Conservation (phyloP, 257 asterid species). For the Lavandula angustifolia region DNA sequence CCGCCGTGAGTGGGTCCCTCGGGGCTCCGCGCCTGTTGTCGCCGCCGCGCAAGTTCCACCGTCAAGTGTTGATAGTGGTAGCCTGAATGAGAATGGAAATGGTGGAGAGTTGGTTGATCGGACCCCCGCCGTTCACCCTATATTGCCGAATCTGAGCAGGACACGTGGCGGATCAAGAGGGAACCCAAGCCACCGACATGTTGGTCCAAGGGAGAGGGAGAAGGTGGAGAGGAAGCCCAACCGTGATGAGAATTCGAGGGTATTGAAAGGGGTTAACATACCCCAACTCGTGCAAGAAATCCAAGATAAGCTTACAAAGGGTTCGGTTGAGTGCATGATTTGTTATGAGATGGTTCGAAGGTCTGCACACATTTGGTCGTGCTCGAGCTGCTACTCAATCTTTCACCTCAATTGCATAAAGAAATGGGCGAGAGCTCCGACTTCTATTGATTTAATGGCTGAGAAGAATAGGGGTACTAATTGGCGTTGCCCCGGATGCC, state of each 20-base stretch:
- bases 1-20: slow-evolving; percentile 84
- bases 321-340: slow-evolving; percentile 96
- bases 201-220: slow-evolving; percentile 51
- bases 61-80: slow-evolving; percentile 34
- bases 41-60: slow-evolving; percentile 32
- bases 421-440: slow-evolving; percentile 99
- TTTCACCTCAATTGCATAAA: slow-evolving; percentile 84
- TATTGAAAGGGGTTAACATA: slow-evolving; percentile 47
- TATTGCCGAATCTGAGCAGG: slow-evolving; percentile 36
- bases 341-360: slow-evolving; percentile 97
- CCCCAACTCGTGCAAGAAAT: slow-evolving; percentile 97
- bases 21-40: slow-evolving; percentile 47
- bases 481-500: slow-evolving; percentile 99
- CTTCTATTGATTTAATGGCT: slow-evolving; percentile 76
- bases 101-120: slow-evolving; percentile 37
- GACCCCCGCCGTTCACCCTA: slow-evolving; percentile 15
- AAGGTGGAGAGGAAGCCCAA: slow-evolving; percentile 46
- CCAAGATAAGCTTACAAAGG: slow-evolving; percentile 81
- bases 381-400: slow-evolving; percentile 89
- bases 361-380: slow-evolving; percentile 89
- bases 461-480: slow-evolving; percentile 84
- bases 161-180: slow-evolving; percentile 44
- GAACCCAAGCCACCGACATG: slow-evolving; percentile 33
- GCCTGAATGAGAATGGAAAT: slow-evolving; percentile 34
- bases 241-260: slow-evolving; percentile 25